Conservation (phyloP, 805 yeast species). For the Yarrowia deformans region DNA sequence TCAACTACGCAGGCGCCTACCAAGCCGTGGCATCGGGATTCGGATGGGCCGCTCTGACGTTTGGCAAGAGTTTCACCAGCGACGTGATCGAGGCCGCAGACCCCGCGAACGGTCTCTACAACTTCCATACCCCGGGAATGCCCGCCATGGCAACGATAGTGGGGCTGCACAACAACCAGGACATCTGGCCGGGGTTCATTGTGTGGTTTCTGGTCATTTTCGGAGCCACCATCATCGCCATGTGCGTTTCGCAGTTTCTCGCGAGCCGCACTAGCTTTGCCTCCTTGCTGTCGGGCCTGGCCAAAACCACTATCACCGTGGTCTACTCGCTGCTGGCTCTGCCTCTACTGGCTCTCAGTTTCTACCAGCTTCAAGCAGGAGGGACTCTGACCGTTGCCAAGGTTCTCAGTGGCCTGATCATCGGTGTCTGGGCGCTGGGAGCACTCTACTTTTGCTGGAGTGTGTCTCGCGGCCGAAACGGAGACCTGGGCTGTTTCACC, state of each 20-base stretch:
- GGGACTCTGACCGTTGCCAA: constrained; percentile 46
- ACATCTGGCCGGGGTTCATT: constrained; percentile 51
- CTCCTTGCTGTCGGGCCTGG: constrained; percentile 43
- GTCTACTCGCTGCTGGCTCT: constrained; percentile 40
- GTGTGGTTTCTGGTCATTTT: constrained; percentile 48
- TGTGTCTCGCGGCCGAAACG: constrained; percentile 2
- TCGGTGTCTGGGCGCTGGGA: constrained; percentile 16
- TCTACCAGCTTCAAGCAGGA: constrained; percentile 43
- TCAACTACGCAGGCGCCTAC: constrained; percentile 68
- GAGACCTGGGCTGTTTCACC: constrained; percentile 12
- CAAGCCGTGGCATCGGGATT: constrained; percentile 61
- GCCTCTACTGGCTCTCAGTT: constrained; percentile 40
- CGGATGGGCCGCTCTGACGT: constrained; percentile 64
- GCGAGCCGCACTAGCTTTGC: neutral
- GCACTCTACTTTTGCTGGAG: constrained; percentile 14
- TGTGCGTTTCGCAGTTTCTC: constrained; percentile 30
- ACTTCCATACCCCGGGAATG: constrained; percentile 43
- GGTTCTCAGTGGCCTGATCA: constrained; percentile 47
- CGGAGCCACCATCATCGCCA: constrained; percentile 45
- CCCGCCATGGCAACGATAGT: constrained; percentile 43
- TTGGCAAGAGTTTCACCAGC: constrained; percentile 44
- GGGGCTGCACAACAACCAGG: constrained; percentile 45
- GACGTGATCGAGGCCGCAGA: constrained; percentile 34
- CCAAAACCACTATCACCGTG: neutral
- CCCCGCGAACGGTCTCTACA: constrained; percentile 38